These are phyloP conservation scores for Knufia petricola DNA, from an alignment of 2,329 filamentous ascomycete species.

Conservation along the genomic window DNA sequence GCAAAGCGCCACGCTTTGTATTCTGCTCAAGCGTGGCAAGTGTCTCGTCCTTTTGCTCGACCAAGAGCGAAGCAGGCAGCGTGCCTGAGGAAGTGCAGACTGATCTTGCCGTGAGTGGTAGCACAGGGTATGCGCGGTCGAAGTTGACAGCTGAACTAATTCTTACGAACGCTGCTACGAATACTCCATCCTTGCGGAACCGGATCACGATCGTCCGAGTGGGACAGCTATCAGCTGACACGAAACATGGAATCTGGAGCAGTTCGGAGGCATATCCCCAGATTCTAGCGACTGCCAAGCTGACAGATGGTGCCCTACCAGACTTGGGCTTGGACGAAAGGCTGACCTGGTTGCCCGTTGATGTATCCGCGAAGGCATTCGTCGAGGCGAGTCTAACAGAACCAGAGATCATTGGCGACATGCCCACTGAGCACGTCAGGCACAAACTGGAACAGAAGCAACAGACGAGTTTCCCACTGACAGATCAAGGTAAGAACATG, in stretches of 20 bases:
- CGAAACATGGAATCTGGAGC: slow-evolving; percentile 42
- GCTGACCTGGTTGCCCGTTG: slow-evolving; percentile 36
- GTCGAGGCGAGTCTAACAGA: slow-evolving; percentile 21
- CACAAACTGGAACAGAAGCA: not conserved
- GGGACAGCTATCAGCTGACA: slow-evolving; percentile 45
- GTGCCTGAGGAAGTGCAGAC: slow-evolving; percentile 15
- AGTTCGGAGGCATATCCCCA: slow-evolving; percentile 44
- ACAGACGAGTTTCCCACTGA: slow-evolving; percentile 22
- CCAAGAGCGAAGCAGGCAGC: slow-evolving; percentile 2
- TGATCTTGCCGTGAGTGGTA: slow-evolving; percentile 26
- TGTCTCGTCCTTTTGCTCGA: not conserved
- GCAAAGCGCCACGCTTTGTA: slow-evolving; percentile 28
- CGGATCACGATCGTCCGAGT: slow-evolving; percentile 39
- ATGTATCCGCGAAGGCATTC: slow-evolving; percentile 32
- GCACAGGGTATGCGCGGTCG: slow-evolving; percentile 47
- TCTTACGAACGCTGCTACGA: slow-evolving; percentile 29
- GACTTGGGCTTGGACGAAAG: slow-evolving; percentile 33
- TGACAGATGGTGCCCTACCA: slow-evolving; percentile 36
- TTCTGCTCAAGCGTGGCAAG: slow-evolving; percentile 43
- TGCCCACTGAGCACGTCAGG: slow-evolving; percentile 20
- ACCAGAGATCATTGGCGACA: not conserved
- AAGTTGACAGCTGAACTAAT: slow-evolving; percentile 52
- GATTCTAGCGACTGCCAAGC: slow-evolving; percentile 36
- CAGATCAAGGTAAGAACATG: not conserved
- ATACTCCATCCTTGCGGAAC: slow-evolving; percentile 17